Conservation (phyloP, 352 stramenopile genomes). For the Elongisporangium undulatum region DNA sequence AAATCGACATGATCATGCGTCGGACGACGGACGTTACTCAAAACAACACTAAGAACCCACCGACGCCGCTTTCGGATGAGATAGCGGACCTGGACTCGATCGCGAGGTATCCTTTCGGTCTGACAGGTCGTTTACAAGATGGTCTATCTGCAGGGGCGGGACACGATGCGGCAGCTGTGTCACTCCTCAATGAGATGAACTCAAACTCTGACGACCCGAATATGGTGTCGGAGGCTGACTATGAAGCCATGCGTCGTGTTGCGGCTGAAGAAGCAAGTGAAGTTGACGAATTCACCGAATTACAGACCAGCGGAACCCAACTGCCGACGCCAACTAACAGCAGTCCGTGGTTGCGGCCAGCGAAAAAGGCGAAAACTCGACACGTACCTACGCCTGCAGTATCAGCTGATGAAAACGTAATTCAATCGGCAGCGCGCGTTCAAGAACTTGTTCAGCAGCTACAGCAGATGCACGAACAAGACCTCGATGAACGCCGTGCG, state of each 20-base stretch:
- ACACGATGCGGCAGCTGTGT: not conserved
- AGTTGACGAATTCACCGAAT: not conserved
- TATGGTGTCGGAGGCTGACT: not conserved
- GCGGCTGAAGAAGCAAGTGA: not conserved
- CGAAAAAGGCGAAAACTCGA: not conserved
- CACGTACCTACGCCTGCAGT: not conserved
- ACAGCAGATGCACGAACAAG: slow-evolving; percentile 22
- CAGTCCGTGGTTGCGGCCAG: not conserved
- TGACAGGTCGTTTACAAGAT: slow-evolving; percentile 3
- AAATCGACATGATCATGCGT: slow-evolving; percentile 37
- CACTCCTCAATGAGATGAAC: not conserved
- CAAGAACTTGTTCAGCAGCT: slow-evolving; percentile 27
- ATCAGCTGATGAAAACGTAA: not conserved
- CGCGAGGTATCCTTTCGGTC: slow-evolving; percentile 5
- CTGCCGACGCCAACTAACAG: not conserved
- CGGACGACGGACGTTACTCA: slow-evolving; percentile 24
- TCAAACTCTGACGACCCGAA: not conserved
- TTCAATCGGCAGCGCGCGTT: slow-evolving; percentile 8
- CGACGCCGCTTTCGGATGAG: not conserved
- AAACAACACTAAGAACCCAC: slow-evolving; percentile 10
- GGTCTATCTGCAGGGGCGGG: not conserved
- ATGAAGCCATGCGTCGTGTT: not conserved
- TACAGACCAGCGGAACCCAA: not conserved
- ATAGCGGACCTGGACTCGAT: slow-evolving; percentile 1
- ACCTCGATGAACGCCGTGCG: slow-evolving; percentile 39